A percentile compares a stretch with the other conserved stretches of the same genome.
These are phyloP conservation scores for Lepidium didymum DNA, from an alignment of 345 rosid genomes.

Conservation along the genomic window DNA sequence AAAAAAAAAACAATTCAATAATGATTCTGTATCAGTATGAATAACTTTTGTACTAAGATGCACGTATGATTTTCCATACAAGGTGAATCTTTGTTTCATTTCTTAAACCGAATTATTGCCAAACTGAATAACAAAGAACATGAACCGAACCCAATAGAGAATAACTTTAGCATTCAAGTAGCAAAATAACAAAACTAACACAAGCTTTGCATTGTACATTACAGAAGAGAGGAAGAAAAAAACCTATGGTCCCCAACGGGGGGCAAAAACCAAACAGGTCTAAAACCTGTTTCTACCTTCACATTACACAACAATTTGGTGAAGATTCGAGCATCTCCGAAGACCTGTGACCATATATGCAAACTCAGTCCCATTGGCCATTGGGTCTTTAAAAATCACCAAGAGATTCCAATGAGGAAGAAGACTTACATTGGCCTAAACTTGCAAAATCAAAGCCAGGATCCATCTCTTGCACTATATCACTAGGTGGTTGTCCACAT, in stretches of 20 bases:
- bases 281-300: constrained; percentile 24
- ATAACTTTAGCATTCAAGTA: background rate
- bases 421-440: constrained; percentile 79
- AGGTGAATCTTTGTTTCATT: no score
- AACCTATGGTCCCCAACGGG: background rate
- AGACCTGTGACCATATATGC: constrained; percentile 37
- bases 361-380: background rate
- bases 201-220: constrained; percentile 11
- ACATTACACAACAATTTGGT: constrained; percentile 73
- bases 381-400: background rate
- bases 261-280: background rate
- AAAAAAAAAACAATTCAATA: no score
- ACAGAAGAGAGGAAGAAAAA: background rate
- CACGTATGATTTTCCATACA: no score
- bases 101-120: background rate
- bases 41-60: no score
- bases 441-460: constrained; percentile 76
- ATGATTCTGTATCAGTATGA: no score
- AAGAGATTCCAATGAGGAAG: background rate
- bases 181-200: background rate
- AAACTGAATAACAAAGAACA: background rate
- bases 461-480: constrained; percentile 83
- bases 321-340: constrained; percentile 73
- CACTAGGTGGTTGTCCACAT: constrained; percentile 96
- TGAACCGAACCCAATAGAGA: background rate